Evolutionary conservation across 306 rosid genomes (phyloP).

Genomic region (Rosa multiflora): DNA sequence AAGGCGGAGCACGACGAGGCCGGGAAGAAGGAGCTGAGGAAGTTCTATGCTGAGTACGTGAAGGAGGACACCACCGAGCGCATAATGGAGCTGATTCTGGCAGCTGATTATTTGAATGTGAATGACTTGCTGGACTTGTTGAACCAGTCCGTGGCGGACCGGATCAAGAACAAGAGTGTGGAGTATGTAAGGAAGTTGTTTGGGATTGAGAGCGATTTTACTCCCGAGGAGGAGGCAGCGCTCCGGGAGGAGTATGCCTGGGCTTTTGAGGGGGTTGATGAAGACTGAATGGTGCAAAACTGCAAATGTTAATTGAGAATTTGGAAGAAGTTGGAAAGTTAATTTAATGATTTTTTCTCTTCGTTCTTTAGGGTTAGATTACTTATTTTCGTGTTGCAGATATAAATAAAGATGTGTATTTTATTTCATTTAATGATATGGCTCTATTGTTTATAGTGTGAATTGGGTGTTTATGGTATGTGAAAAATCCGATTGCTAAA

Average conservation of each 20-base stretch:
- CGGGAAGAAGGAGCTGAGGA: conserved; percentile 14
- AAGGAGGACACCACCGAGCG: not conserved
- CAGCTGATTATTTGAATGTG: conserved; percentile 30
- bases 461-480: not conserved
- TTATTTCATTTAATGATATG: not conserved
- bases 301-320: not conserved
- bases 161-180: conserved; percentile 33
- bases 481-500: not conserved
- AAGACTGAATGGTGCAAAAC: conserved; percentile 18
- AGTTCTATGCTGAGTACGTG: conserved; percentile 7
- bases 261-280: conserved; percentile 37
- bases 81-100: conserved; percentile 26
- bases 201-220: conserved; percentile 31
- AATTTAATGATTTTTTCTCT: not conserved
- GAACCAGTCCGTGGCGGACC: conserved; percentile 13
- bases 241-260: conserved; percentile 20
- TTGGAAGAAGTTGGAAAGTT: not conserved
- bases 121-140: conserved; percentile 14
- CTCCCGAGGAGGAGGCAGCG: conserved; percentile 36
- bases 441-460: not conserved
- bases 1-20: not conserved
- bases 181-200: conserved; percentile 29
- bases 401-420: not conserved
- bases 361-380: not conserved
- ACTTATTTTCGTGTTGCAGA: not conserved